Percentiles rank a stretch among this genome's conserved stretches.
Evolutionary conservation across 75 land plant species (phyloP).

Genomic region (Cupressus sempervirens): DNA sequence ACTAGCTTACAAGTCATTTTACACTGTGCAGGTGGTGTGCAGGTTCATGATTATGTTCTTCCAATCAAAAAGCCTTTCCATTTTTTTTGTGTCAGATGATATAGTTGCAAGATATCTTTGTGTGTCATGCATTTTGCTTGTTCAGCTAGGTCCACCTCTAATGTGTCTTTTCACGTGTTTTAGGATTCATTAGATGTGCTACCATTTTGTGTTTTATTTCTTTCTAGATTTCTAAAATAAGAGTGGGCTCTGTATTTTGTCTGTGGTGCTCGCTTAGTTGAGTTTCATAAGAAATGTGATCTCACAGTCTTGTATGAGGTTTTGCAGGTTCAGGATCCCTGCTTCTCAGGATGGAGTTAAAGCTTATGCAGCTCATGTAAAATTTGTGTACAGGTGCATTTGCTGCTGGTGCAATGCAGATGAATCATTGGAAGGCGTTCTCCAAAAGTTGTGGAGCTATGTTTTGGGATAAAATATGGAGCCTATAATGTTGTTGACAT

Average conservation of each 20-base stretch:
- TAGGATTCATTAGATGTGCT: too few species aligned
- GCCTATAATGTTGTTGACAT: neutral
- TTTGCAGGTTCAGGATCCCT: slow-evolving; percentile 68
- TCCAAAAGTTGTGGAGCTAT: neutral
- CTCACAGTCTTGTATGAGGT: slow-evolving; percentile 26
- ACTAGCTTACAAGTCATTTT: slow-evolving; percentile 48
- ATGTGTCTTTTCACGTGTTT: too few species aligned
- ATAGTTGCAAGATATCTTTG: neutral
- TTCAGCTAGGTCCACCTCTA: neutral
- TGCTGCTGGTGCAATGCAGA: neutral
- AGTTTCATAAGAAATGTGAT: slow-evolving; percentile 2
- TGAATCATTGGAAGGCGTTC: neutral
- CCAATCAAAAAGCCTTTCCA: slow-evolving; percentile 11
- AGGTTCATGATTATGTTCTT: slow-evolving; percentile 41
- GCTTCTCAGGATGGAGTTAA: slow-evolving; percentile 22
- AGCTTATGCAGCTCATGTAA: slow-evolving; percentile 30
- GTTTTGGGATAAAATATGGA: neutral
- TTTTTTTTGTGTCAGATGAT: neutral
- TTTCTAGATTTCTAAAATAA: neutral
- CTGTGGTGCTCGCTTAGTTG: neutral
- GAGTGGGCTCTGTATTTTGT: neutral
- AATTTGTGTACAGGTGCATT: slow-evolving; percentile 46
- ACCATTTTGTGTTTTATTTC: too few species aligned
- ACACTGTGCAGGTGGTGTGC: slow-evolving; percentile 74
- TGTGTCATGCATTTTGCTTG: neutral